Conservation (phyloP, 2,329 filamentous ascomycete species). For the Phoma sp. region DNA sequence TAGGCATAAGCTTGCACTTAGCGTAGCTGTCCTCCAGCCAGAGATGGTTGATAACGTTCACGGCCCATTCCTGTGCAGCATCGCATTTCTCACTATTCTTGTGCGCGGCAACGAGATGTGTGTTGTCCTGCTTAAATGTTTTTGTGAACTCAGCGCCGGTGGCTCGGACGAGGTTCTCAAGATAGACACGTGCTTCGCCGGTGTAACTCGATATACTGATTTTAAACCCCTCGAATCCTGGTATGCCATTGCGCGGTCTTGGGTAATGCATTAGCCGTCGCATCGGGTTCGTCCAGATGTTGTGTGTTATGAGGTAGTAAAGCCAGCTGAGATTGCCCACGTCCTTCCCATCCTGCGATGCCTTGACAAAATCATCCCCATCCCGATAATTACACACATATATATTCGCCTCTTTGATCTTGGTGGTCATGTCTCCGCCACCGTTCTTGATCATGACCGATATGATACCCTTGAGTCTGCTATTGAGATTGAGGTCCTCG, state of each 20-base stretch:
- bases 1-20: conserved; percentile 76
- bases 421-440: conserved; percentile 72
- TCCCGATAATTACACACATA: conserved; percentile 89
- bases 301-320: conserved; percentile 87
- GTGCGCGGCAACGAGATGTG: conserved; percentile 91
- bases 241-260: conserved; percentile 75
- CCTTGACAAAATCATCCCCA: conserved; percentile 77
- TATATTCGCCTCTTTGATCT: conserved; percentile 76
- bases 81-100: conserved; percentile 90
- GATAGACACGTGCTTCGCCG: conserved; percentile 88
- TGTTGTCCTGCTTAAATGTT: conserved; percentile 94
- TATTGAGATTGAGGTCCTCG: conserved; percentile 73
- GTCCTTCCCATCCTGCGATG: conserved; percentile 78
- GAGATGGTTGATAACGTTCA: conserved; percentile 89
- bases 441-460: conserved; percentile 73
- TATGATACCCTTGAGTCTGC: conserved; percentile 71
- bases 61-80: conserved; percentile 90
- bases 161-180: conserved; percentile 88
- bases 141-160: conserved; percentile 90
- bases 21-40: conserved; percentile 99
- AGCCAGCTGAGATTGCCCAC: conserved; percentile 95
- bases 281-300: conserved; percentile 86
- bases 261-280: conserved; percentile 90
- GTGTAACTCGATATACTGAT: conserved; percentile 97
- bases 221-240: conserved; percentile 76